Conservation (phyloP, 1,284 basidiomycete species). For the Vanrija sp. region DNA sequence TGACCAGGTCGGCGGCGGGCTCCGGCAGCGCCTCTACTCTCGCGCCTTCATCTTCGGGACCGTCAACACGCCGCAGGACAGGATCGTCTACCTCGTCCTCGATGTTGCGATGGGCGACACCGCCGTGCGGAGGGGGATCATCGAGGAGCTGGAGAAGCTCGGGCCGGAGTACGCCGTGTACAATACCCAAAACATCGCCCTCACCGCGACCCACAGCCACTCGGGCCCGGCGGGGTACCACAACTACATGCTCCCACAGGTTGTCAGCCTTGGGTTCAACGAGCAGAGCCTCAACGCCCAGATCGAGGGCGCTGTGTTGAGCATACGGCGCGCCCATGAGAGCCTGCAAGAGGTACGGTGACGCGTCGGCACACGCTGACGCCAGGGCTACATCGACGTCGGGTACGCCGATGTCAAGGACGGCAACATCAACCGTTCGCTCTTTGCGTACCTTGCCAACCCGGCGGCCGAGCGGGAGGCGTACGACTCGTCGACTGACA, state of each 20-base stretch:
- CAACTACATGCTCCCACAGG: conserved; percentile 13
- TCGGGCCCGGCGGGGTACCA: conserved; percentile 12
- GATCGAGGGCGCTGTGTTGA: conserved; percentile 3
- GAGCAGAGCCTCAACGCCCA: conserved; percentile 9
- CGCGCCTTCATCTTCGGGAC: conserved; percentile 12
- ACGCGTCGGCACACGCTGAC: neutral
- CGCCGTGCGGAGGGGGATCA: conserved; percentile 7
- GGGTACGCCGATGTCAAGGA: conserved; percentile 9
- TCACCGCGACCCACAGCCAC: conserved; percentile 12
- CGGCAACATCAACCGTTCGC: conserved; percentile 14
- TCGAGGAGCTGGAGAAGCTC: conserved; percentile 3
- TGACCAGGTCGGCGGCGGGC: conserved; percentile 9
- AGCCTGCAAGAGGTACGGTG: neutral
- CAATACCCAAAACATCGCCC: conserved; percentile 2
- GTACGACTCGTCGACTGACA: conserved; percentile 7
- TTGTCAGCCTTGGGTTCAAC: conserved; percentile 7
- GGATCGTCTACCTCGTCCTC: conserved; percentile 11
- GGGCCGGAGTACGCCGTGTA: conserved; percentile 3
- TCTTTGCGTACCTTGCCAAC: conserved; percentile 11
- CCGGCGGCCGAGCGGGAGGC: conserved; percentile 9
- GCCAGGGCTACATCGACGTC: conserved; percentile 4
- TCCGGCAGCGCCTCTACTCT: conserved; percentile 11
- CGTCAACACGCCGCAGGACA: neutral
- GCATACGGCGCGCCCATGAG: conserved; percentile 8
- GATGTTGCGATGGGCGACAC: conserved; percentile 9